Evolutionary conservation across 495 filamentous ascomycete genomes (phyloP), one percentile per base, ranked within the genome.

Genomic region (Immersiella caudata): DNA sequence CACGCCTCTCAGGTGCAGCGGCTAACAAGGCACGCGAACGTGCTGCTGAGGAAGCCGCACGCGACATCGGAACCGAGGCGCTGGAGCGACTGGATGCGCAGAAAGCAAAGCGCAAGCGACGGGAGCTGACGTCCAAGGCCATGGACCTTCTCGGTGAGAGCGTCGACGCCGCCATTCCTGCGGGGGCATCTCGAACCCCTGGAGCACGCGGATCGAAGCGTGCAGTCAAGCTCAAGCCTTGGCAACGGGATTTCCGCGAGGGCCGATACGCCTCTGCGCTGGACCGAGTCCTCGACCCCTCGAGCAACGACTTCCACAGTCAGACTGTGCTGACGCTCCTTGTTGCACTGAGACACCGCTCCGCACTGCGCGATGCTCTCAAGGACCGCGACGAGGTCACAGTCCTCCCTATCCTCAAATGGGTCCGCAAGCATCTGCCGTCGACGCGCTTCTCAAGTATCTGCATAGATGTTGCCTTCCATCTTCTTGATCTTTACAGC

Each of bases 401-500:
- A 0, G 87, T 98, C 2, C 84, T 91, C 72, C 94, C 94, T 0
- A 84, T 98, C 1, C 79, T 98, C 51, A 86, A 83, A 67, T 99
- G 95, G 95, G 81, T 93, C 6, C 83, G 87, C 75, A 89, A 88
- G 73, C 83, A 92, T 74, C 88, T 98, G 67, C 79, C 85, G 3
- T 89, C 97, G 74, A 90, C 93, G 33, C 85, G 92, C 25, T 89
- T 93, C 73, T 87, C 93, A 27, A 81, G 82, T 54, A 78, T 96
- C 18, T 90, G 90, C 74, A 89, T 90, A 18, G 94, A 97, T 73
- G 84, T 95, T 25, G 87, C 86, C 20, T 85, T 94, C 72, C 84
- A 93, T 52, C 79, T 97, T 27, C 77, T 97, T 22, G 93, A 98
- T 72, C 83, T 97, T 59, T 99, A 98, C 79, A 87, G 90, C 12